Percentiles rank a stretch among this genome's conserved stretches.
These are phyloP conservation scores for Aspergillus coremiiformis DNA, from an alignment of 495 filamentous ascomycete genomes.

Conservation along the genomic window DNA sequence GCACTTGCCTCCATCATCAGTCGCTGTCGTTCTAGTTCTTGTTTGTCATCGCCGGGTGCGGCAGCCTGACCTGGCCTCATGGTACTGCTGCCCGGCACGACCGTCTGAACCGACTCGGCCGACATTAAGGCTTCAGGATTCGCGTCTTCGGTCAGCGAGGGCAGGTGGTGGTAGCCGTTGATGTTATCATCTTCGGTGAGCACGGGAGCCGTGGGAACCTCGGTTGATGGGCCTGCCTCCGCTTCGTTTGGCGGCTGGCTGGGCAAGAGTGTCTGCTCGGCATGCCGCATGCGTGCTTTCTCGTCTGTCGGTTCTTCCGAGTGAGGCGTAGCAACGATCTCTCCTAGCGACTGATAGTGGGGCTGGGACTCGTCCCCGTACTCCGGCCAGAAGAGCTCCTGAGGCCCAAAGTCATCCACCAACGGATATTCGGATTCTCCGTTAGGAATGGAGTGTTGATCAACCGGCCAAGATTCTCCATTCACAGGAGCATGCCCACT, in stretches of 20 bases:
- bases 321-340: slow-evolving; percentile 47
- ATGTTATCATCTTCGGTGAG: slow-evolving; percentile 35
- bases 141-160: slow-evolving; percentile 16
- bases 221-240: slow-evolving; percentile 40
- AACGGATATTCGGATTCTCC: slow-evolving; percentile 23
- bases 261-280: slow-evolving; percentile 62
- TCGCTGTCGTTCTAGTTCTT: slow-evolving; percentile 70
- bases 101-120: slow-evolving; percentile 36
- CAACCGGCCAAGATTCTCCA: slow-evolving; percentile 24
- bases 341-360: slow-evolving; percentile 20
- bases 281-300: slow-evolving; percentile 59
- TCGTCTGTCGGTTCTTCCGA: slow-evolving; percentile 54
- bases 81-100: slow-evolving; percentile 20
- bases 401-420: slow-evolving; percentile 31
- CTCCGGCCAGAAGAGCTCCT: slow-evolving; percentile 27
- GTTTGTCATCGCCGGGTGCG: slow-evolving; percentile 61
- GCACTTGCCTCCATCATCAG: slow-evolving; percentile 66
- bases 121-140: slow-evolving; percentile 33
- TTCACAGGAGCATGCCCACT: slow-evolving; percentile 14
- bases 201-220: slow-evolving; percentile 31
- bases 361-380: slow-evolving; percentile 22
- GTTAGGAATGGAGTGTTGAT: slow-evolving; percentile 20
- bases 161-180: slow-evolving; percentile 32
- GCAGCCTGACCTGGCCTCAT: slow-evolving; percentile 11
- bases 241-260: slow-evolving; percentile 54